Percentiles rank a stretch among this genome's conserved stretches.
These are phyloP conservation scores for Paraconiothyrium sp. DNA, from an alignment of 2,329 filamentous ascomycete species.

Conservation along the genomic window DNA sequence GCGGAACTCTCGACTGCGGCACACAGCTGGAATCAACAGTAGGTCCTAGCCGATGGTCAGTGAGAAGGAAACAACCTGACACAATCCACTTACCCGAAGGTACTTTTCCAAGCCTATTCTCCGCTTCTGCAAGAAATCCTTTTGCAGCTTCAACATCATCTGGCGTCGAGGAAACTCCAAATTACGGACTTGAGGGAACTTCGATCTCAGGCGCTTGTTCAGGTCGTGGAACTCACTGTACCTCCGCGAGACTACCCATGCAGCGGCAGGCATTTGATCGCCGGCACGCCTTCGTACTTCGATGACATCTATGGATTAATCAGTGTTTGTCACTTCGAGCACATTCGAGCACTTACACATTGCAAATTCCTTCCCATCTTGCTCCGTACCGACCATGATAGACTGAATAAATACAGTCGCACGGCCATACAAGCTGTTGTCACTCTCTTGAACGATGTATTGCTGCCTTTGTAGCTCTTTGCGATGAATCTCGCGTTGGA, in stretches of 20 bases:
- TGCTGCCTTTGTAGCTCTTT: conserved; percentile 97
- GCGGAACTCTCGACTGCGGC: conserved; percentile 88
- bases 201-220: conserved; percentile 84
- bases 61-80: background rate
- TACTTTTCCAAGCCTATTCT: conserved; percentile 86
- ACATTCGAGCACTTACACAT: conserved; percentile 65
- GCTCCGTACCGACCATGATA: conserved; percentile 89
- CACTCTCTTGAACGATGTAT: conserved; percentile 96
- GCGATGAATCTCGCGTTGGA: conserved; percentile 89
- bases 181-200: conserved; percentile 86
- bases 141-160: conserved; percentile 95
- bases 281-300: conserved; percentile 91
- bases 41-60: conserved; percentile 64
- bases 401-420: conserved; percentile 90
- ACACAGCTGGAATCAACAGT: conserved; percentile 88
- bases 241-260: conserved; percentile 89
- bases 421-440: conserved; percentile 94
- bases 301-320: conserved; percentile 69
- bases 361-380: conserved; percentile 92
- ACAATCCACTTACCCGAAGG: conserved; percentile 56
- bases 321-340: background rate
- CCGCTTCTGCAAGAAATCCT: conserved; percentile 92
- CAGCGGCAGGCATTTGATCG: conserved; percentile 95
- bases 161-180: conserved; percentile 92
- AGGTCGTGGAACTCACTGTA: conserved; percentile 98